Conservation (phyloP, 2,329 filamentous ascomycete species). For the Cladophialophora carrionii region DNA sequence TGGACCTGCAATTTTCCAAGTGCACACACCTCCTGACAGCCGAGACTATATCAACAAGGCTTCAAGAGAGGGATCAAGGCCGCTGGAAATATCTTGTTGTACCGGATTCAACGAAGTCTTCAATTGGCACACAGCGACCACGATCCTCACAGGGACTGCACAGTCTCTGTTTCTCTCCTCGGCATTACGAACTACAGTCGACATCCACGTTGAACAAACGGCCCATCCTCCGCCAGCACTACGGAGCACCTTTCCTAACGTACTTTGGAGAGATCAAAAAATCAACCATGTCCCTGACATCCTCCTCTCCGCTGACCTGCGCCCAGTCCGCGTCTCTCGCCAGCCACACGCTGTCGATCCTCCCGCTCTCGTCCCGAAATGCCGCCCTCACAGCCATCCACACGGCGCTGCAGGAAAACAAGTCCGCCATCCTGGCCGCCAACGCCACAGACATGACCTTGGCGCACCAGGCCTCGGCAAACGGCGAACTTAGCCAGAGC, state of each 20-base stretch:
- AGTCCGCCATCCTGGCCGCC: conserved; percentile 77
- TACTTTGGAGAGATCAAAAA: neutral
- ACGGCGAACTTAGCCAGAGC: conserved; percentile 76
- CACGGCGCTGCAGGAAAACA: conserved; percentile 69
- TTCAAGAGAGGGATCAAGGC: neutral
- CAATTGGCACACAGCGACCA: neutral
- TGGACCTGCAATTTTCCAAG: neutral
- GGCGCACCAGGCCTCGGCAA: conserved; percentile 72
- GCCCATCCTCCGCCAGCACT: neutral
- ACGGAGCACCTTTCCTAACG: no score
- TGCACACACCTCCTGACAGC: neutral
- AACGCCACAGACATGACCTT: conserved; percentile 80
- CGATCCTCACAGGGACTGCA: neutral
- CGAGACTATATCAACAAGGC: neutral
- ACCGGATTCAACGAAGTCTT: neutral
- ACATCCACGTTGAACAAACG: neutral
- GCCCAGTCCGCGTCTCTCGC: conserved; percentile 78
- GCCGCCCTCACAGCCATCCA: conserved; percentile 83
- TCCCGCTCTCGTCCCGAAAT: conserved; percentile 77
- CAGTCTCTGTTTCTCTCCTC: neutral
- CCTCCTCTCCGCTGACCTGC: conserved; percentile 75
- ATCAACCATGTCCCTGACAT: conserved; percentile 79
- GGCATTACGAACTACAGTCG: neutral
- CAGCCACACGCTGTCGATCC: conserved; percentile 79
- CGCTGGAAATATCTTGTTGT: neutral